Conservation (phyloP, 2,329 filamentous ascomycete genomes). For the Eurotiales sp. region DNA sequence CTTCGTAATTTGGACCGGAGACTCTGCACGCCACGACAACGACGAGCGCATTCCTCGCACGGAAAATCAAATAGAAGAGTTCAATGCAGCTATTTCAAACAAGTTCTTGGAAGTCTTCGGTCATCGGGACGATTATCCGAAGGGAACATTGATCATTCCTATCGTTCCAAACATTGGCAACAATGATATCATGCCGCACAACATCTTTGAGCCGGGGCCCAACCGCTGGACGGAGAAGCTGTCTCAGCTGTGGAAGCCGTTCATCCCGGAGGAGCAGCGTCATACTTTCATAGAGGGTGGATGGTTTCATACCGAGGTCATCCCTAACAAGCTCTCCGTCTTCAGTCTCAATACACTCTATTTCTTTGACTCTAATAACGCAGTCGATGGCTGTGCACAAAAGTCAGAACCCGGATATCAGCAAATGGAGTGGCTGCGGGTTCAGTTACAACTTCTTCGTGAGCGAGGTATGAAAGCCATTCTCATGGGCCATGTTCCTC, state of each 20-base stretch:
- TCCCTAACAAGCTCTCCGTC: slow-evolving; percentile 78
- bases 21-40: slow-evolving; percentile 84
- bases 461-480: slow-evolving; percentile 89
- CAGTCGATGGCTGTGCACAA: slow-evolving; percentile 81
- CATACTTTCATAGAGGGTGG: slow-evolving; percentile 90
- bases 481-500: slow-evolving; percentile 88
- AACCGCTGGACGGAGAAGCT: slow-evolving; percentile 82
- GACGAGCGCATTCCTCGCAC: slow-evolving; percentile 76
- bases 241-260: slow-evolving; percentile 71
- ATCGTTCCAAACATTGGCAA: slow-evolving; percentile 91
- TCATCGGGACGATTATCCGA: slow-evolving; percentile 47
- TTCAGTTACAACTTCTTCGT: slow-evolving; percentile 81
- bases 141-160: slow-evolving; percentile 64
- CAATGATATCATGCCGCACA: slow-evolving; percentile 96
- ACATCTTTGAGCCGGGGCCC: slow-evolving; percentile 81
- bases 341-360: slow-evolving; percentile 96
- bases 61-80: slow-evolving; percentile 67
- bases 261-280: slow-evolving; percentile 88
- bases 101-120: slow-evolving; percentile 75
- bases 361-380: slow-evolving; percentile 89
- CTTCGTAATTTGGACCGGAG: slow-evolving; percentile 90
- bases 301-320: slow-evolving; percentile 91
- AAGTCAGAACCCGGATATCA: slow-evolving; percentile 83
- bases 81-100: slow-evolving; percentile 71
- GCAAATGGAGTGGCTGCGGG: slow-evolving; percentile 92